phyloP scores from a whole-genome alignment of 805 yeast species.

The Geotrichum ghanense region DNA sequence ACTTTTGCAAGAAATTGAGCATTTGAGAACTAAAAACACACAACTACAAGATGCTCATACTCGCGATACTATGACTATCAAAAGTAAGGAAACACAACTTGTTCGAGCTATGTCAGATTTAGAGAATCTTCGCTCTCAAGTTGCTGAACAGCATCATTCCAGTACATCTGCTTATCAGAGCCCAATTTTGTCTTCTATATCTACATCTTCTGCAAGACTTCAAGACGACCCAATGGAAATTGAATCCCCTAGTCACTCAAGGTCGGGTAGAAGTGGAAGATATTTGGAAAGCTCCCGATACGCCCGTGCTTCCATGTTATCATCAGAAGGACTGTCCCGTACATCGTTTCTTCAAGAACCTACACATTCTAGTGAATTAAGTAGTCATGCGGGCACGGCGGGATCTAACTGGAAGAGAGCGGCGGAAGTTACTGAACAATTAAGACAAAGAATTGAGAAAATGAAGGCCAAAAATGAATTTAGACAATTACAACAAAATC shows the following conservation, averaged over 20 bases:
- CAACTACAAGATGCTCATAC: slow-evolving; percentile 40
- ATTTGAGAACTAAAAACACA: slow-evolving; percentile 22
- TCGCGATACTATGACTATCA: slow-evolving; percentile 37
- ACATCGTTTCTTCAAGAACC: neutral
- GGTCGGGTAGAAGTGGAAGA: neutral
- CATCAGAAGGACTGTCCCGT: neutral
- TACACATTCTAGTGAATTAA: neutral
- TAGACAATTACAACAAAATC: too few relatives aligned
- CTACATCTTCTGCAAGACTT: neutral
- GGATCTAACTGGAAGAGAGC: slow-evolving; percentile 67
- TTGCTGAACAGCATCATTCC: neutral
- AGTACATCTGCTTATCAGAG: neutral
- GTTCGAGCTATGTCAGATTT: slow-evolving; percentile 49
- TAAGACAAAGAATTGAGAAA: slow-evolving; percentile 77
- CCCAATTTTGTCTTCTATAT: neutral
- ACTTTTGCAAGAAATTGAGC: slow-evolving; percentile 26
- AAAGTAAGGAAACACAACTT: slow-evolving; percentile 61
- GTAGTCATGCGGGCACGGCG: slow-evolving; percentile 18
- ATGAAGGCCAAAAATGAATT: too few relatives aligned
- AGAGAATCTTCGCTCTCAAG: slow-evolving; percentile 24
- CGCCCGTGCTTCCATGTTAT: neutral
- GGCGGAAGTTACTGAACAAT: slow-evolving; percentile 76
- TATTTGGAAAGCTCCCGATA: neutral
- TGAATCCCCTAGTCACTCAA: neutral
- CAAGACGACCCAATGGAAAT: neutral